Evolutionary conservation across 306 rosid genomes (phyloP).

Genomic region (Luffa acutangula): DNA sequence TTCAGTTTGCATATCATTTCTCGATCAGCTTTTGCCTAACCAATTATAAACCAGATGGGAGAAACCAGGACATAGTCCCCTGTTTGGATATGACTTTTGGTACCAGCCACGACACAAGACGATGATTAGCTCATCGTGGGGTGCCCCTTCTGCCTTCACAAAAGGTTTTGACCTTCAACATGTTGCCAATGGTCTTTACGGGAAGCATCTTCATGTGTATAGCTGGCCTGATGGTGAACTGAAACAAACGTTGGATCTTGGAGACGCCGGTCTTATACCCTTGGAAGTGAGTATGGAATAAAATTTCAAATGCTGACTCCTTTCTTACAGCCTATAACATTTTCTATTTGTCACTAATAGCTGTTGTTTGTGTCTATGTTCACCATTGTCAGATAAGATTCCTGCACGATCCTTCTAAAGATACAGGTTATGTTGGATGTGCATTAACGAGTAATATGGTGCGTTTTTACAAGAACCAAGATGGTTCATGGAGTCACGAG

Average conservation of each 20-base stretch:
- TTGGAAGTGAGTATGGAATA: conserved; percentile 44
- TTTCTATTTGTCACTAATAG: background rate
- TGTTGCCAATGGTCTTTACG: conserved; percentile 67
- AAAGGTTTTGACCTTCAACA: conserved; percentile 73
- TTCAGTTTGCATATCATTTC: background rate
- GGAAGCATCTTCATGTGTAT: conserved; percentile 83
- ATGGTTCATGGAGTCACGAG: conserved; percentile 90
- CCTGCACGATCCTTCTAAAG: conserved; percentile 90
- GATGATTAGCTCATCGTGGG: conserved; percentile 97
- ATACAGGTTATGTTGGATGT: conserved; percentile 80
- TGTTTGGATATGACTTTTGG: conserved; percentile 94
- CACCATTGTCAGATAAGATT: conserved; percentile 55
- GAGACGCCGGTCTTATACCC: conserved; percentile 68
- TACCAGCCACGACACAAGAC: conserved; percentile 85
- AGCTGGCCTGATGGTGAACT: conserved; percentile 91
- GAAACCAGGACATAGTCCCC: conserved; percentile 86
- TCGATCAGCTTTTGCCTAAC: background rate
- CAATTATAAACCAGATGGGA: conserved; percentile 59
- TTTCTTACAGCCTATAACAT: background rate
- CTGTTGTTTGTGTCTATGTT: background rate
- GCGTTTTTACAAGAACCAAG: conserved; percentile 61
- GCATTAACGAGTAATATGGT: conserved; percentile 89
- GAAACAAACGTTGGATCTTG: conserved; percentile 91
- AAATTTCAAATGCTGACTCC: background rate
- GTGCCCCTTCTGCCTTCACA: conserved; percentile 84